Base-by-base conservation (phyloP, 1,284 basidiomycete species). In the Cystobasidium sp. region DNA sequence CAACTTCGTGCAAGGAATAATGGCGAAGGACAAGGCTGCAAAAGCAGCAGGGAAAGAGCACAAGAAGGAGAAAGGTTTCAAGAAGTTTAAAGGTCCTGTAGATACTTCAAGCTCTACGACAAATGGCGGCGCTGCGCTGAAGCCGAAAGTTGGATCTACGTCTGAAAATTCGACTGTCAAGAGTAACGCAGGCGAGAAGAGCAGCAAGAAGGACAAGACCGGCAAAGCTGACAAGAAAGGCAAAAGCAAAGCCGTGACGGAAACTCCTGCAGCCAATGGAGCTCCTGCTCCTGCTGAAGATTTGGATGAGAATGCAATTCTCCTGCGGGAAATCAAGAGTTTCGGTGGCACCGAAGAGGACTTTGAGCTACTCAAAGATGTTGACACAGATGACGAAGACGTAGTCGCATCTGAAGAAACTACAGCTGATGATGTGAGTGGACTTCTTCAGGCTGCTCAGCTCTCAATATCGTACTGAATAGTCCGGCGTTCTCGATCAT, bases 321-420 rank as follows among this genome's bases (percentile, higher is more conserved):
- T 85, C 0, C 77, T 80, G 65, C 76, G 82, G 53, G 84, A 83
- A 24, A 82, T 87, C 24, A 80, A 83, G 43, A 85, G 86, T 16
- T 81, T 87, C 1, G 87, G 87, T 31, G 87, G 87, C 7, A 85
- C 86, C 76, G 85, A 86, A 22, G 82, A 83, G 31, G 87, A 88
- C 78, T 79, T 85, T 39, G 82, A 85, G n/a, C 77, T 87, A 59
- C 79, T 88, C 20, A 81, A 83, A 16, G 85, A 82, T 20, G 80
- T 86, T 6, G 84, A 79, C 22, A 75, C 75, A 44, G 79, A 85
- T 20, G 73, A 49, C 9, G 76, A 75, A 44, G 69, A 78, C 8
- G 80, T 80, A 8, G 63, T 47, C 18, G 24, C 31, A 31, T 63
- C 75, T 41, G 53, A 51, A 22, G 69, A 67, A 63, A 24, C 24